Percentiles rank a stretch among this genome's conserved stretches.
Conservation (phyloP, 2,329 filamentous ascomycete species). For the Pezicula neosporulosa region DNA sequence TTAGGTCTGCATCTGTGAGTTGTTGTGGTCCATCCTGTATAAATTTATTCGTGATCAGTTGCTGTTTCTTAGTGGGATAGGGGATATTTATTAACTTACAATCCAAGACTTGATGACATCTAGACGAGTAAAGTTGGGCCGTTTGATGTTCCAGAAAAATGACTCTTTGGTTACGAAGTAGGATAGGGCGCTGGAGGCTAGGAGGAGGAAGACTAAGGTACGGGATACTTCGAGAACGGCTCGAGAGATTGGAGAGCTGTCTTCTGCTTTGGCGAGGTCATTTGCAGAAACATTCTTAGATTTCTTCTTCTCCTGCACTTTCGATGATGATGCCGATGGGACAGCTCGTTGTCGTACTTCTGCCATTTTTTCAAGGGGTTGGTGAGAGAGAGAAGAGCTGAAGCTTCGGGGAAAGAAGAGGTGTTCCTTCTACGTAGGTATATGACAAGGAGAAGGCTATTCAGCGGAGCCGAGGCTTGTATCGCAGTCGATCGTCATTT, state of each 20-base stretch:
- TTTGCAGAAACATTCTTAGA: neutral
- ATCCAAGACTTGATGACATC: slow-evolving; percentile 20
- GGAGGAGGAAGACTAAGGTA: slow-evolving; percentile 21
- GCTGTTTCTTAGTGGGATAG: neutral
- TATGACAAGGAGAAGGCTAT: neutral
- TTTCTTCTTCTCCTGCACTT: neutral
- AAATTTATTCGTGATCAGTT: neutral
- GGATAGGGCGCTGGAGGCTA: slow-evolving; percentile 19
- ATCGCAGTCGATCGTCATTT: neutral
- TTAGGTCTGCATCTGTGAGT: slow-evolving; percentile 73
- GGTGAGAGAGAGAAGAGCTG: neutral
- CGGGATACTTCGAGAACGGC: slow-evolving; percentile 21
- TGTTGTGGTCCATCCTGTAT: slow-evolving; percentile 54
- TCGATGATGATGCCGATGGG: slow-evolving; percentile 1
- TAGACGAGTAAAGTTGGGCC: slow-evolving; percentile 19
- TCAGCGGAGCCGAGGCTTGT: neutral
- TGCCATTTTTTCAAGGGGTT: slow-evolving; percentile 7
- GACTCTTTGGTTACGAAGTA: slow-evolving; percentile 29
- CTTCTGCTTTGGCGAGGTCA: slow-evolving; percentile 20
- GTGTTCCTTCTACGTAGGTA: neutral
- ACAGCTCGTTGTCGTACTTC: slow-evolving; percentile 11
- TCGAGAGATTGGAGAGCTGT: slow-evolving; percentile 14
- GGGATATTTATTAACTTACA: slow-evolving; percentile 11
- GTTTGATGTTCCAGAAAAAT: slow-evolving; percentile 21
- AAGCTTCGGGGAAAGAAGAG: neutral